These are phyloP conservation scores for Yamadazyma akitaensis DNA, from an alignment of 805 yeast genomes.

Conservation along the genomic window DNA sequence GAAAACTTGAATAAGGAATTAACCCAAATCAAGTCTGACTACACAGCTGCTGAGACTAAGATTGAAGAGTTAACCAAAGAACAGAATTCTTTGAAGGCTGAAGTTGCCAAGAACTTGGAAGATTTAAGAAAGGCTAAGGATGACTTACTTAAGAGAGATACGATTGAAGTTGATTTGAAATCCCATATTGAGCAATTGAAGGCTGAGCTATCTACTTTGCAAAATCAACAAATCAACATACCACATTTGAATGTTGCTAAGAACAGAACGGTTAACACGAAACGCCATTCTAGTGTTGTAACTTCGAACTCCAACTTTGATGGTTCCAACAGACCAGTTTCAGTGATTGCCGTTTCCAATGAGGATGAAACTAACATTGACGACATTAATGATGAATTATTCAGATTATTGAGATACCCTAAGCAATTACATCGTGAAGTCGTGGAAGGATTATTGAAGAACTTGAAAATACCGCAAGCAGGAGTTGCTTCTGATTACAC, in stretches of 20 bases:
- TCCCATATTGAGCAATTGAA: constrained; percentile 56
- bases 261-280: constrained; percentile 31
- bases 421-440: constrained; percentile 75
- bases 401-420: constrained; percentile 67
- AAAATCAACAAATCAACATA: constrained; percentile 26
- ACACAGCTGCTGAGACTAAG: constrained; percentile 54
- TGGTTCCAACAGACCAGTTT: constrained; percentile 48
- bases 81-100: constrained; percentile 61
- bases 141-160: constrained; percentile 54
- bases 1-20: constrained; percentile 54
- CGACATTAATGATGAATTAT: constrained; percentile 73
- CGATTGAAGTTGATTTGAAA: constrained; percentile 64
- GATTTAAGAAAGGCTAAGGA: constrained; percentile 60
- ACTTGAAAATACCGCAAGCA: constrained; percentile 80
- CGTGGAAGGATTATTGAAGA: constrained; percentile 80
- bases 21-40: constrained; percentile 50
- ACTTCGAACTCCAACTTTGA: constrained; percentile 5
- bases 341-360: constrained; percentile 56
- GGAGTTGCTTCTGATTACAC: constrained; percentile 80
- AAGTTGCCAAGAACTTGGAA: constrained; percentile 57
- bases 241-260: constrained; percentile 23
- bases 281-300: constrained; percentile 35
- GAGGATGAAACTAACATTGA: constrained; percentile 55
- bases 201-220: constrained; percentile 47
- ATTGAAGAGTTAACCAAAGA: constrained; percentile 58